Evolutionary conservation across 1,139 yeast genomes (phyloP).

Genomic region (Suhomyces choctaworum): DNA sequence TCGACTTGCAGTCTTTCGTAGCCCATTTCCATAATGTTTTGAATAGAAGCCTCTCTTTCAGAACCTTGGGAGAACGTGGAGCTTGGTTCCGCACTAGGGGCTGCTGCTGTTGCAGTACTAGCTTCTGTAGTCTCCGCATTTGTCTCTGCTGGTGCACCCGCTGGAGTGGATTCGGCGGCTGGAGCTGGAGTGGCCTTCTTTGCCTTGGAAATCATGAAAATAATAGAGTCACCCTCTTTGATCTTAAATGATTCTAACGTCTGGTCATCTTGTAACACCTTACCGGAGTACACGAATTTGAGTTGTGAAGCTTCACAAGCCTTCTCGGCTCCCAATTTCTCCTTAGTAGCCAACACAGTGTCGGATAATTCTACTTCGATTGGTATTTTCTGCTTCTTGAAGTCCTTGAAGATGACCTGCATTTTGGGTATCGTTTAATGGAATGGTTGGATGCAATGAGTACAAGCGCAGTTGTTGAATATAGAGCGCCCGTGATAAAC

Average conservation of each 20-base stretch:
- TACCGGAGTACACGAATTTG: constrained; percentile 90
- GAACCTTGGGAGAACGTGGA: constrained; percentile 63
- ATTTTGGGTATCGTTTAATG: constrained; percentile 33
- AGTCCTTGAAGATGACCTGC: constrained; percentile 86
- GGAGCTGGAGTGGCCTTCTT: constrained; percentile 34
- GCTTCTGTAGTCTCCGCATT: constrained; percentile 15
- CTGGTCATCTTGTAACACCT: constrained; percentile 83
- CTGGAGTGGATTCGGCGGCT: constrained; percentile 17
- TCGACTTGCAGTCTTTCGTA: constrained; percentile 87
- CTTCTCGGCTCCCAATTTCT: constrained; percentile 66
- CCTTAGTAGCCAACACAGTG: constrained; percentile 71
- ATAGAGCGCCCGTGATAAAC: too few relatives aligned
- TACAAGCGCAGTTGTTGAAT: too few relatives aligned
- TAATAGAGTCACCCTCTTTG: constrained; percentile 87
- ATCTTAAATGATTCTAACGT: constrained; percentile 70
- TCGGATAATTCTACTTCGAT: constrained; percentile 72
- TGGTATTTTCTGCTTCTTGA: constrained; percentile 86
- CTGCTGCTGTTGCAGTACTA: constrained; percentile 28
- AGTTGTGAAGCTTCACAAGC: constrained; percentile 73
- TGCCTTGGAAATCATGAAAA: constrained; percentile 78
- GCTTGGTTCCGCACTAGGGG: constrained; percentile 6
- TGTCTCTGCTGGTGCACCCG: constrained; percentile 5
- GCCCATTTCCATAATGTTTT: constrained; percentile 94
- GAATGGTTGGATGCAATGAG: too few relatives aligned
- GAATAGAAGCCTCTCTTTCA: constrained; percentile 67